Conservation (phyloP, 495 filamentous ascomycete genomes). For the Penicillium antarcticum region DNA sequence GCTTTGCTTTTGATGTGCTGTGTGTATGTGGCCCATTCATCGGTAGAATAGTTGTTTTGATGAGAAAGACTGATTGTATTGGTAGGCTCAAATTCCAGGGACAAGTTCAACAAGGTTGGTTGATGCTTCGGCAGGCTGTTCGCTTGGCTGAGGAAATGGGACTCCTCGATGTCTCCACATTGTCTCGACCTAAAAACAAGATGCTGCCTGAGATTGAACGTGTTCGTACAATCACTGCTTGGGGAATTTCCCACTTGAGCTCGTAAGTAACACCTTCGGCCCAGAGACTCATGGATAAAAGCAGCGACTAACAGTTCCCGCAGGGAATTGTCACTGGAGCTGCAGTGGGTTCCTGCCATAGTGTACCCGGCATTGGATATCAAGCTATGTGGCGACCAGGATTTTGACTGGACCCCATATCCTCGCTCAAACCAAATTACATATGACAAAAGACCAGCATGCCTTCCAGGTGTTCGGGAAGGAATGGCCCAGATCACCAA, state of each 20-base stretch:
- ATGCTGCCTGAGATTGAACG: constrained; percentile 19
- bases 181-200: constrained; percentile 3
- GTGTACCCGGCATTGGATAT: constrained; percentile 17
- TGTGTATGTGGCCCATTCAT: constrained; percentile 25
- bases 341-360: constrained; percentile 20
- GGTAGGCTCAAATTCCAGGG: constrained; percentile 32
- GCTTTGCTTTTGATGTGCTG: constrained; percentile 34
- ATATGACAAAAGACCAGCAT: constrained; percentile 26
- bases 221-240: constrained; percentile 27
- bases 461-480: constrained; percentile 27
- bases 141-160: constrained; percentile 34
- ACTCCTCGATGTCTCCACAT: constrained; percentile 20
- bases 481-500: constrained; percentile 23
- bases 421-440: constrained; percentile 35
- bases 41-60: not conserved
- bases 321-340: constrained; percentile 35
- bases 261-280: constrained; percentile 14
- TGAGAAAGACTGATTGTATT: constrained; percentile 9
- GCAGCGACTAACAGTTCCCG: constrained; percentile 5
- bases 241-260: constrained; percentile 35
- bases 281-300: not conserved
- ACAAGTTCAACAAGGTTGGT: constrained; percentile 29
- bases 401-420: constrained; percentile 36
- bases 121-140: constrained; percentile 32
- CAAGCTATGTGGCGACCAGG: constrained; percentile 13